Base-by-base conservation (phyloP, 2,329 filamentous ascomycete genomes). In the Ophiostoma sp. region DNA sequence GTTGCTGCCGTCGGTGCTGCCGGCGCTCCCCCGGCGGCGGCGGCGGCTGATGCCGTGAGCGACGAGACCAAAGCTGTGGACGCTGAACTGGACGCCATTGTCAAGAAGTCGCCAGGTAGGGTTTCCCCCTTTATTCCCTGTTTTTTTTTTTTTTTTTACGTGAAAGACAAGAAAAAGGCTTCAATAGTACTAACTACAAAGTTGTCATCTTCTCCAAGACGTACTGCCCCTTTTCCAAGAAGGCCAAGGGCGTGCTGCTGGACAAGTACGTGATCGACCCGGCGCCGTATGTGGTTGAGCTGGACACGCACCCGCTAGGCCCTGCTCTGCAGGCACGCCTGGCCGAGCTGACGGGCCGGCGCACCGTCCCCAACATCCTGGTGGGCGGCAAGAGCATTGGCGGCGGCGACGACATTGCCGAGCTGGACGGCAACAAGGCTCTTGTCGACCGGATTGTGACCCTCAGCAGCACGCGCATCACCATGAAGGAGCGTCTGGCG, bases 141-240 rank as follows among this genome's bases (percentile, higher is more conserved):
- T 31, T 31, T 31, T 3, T 31, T 31, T 3, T 31, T 31, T 31
- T 3, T 31, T 31, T 3, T 31, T 31, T 31, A 31, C 27, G 27
- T 3, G 27, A 31, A 31, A 31, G 27, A 3, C 27, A 31, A 31
- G 27, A 3, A 60, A 23, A 60, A 27, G 4, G 4, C 23, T 13
- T 17, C 27, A 54, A 1, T 11, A 15, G 23, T 11, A 20, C 62
- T 65, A 65, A 65, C 62, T 6, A 39, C 7, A 13, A 69, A 95
- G 93, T 98, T 72, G 91, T 97, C 78, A 92, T 99, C 76, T 98
- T 98, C 82, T 97, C 93, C 73, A 98, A 99, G 80, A 87, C 91
- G 1, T 97, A 94, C 81, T 99, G 95, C 79, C 93, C 91, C 0
- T 90, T 87, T 81, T 97, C 93, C 68, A 90, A 89, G 77, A 89